Conservation (phyloP, 305 asterid species). For the Fraxinus platypoda region DNA sequence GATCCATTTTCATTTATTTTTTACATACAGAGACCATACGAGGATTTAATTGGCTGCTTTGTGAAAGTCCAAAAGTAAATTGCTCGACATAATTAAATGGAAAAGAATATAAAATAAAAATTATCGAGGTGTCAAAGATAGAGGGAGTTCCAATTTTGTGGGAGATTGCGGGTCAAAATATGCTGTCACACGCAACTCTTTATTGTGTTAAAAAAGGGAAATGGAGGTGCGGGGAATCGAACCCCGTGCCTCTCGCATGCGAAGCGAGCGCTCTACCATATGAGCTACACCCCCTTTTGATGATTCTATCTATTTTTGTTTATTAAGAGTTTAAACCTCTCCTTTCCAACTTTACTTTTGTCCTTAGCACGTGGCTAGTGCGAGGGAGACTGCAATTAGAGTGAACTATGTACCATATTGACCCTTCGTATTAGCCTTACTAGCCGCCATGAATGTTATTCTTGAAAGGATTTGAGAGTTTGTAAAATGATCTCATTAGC, state of each 20-base stretch:
- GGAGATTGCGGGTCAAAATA: no score
- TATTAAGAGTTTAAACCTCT: background rate
- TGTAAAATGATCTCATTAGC: background rate
- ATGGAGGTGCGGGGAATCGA: slow-evolving; percentile 99
- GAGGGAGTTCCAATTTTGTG: no score
- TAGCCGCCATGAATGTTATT: background rate
- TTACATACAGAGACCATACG: background rate
- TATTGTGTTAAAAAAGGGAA: background rate
- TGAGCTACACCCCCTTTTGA: background rate
- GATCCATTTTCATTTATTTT: background rate
- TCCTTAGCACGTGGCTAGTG: background rate
- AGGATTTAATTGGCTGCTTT: no score
- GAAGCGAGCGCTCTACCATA: slow-evolving; percentile 99
- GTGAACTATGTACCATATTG: background rate
- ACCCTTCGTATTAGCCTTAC: background rate
- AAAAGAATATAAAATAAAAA: no score
- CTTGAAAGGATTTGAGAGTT: background rate
- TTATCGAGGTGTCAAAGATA: no score
- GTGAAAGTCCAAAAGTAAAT: no score
- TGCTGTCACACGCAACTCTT: no score
- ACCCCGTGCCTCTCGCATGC: slow-evolving; percentile 99
- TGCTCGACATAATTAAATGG: no score
- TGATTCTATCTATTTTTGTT: background rate
- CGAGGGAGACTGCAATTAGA: background rate
- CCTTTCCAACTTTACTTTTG: background rate